Conservation (phyloP, 106 monocot species). For the Apostasia shenzhenica region DNA sequence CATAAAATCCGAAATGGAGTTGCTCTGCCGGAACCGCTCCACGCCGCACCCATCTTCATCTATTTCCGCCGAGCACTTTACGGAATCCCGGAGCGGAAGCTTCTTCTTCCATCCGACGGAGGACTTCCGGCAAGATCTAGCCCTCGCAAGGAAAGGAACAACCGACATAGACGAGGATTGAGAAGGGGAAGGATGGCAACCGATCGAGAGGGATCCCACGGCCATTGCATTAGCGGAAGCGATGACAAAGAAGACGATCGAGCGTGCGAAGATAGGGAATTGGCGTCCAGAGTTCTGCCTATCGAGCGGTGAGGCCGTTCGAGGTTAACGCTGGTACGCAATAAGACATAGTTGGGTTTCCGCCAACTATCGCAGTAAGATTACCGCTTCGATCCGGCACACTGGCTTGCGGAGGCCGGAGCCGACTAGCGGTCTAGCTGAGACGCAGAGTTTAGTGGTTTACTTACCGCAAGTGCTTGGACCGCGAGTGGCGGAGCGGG, state of each 20-base stretch:
- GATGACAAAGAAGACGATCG: neutral
- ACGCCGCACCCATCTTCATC: constrained; percentile 7
- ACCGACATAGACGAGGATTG: constrained; percentile 4
- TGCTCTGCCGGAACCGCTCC: constrained; percentile 41
- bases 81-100: neutral
- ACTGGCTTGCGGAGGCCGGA: no score
- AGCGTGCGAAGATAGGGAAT: no score
- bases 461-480: no score
- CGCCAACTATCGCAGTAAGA: no score
- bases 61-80: neutral
- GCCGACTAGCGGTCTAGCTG: no score
- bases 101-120: neutral
- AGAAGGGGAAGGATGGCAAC: neutral
- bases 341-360: no score
- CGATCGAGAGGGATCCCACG: constrained; percentile 8
- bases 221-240: constrained; percentile 1
- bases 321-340: no score
- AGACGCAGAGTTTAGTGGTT: no score
- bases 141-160: neutral
- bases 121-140: neutral
- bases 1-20: constrained; percentile 76
- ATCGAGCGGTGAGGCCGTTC: no score
- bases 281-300: no score
- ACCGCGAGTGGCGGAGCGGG: no score
- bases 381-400: no score